Percentiles rank a stretch among this genome's conserved stretches.
phyloP scores from a whole-genome alignment of 495 filamentous ascomycete genomes.

The Trichoderma orchidacearum region DNA sequence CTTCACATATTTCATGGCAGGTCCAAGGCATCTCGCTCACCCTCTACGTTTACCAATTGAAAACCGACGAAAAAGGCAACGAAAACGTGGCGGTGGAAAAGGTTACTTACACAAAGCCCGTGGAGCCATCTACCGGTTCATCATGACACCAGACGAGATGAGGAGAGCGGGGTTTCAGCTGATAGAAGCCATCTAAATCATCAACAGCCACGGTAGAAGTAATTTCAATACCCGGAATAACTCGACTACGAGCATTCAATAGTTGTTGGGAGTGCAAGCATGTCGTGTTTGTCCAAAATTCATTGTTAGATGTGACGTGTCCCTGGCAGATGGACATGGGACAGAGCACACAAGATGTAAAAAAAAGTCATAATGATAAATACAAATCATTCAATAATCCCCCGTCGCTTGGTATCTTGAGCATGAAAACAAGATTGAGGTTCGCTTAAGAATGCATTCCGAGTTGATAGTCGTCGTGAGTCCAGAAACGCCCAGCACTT shows the following conservation, averaged over 20 bases:
- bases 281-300: not conserved
- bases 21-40: slow-evolving; percentile 96
- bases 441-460: not conserved
- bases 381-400: not conserved
- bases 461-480: not conserved
- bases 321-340: not conserved
- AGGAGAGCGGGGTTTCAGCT: not conserved
- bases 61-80: slow-evolving; percentile 73
- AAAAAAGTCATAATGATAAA: slow-evolving; percentile 4
- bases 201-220: not conserved
- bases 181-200: not conserved
- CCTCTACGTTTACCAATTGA: slow-evolving; percentile 93
- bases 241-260: not conserved
- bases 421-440: not conserved
- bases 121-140: slow-evolving; percentile 28
- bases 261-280: not conserved
- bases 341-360: slow-evolving; percentile 5
- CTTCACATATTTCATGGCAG: slow-evolving; percentile 37
- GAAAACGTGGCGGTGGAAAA: slow-evolving; percentile 96
- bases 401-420: slow-evolving; percentile 2
- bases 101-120: slow-evolving; percentile 88
- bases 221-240: slow-evolving; percentile 7
- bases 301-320: not conserved
- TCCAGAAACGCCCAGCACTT: not conserved
- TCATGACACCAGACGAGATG: slow-evolving; percentile 15